These are phyloP conservation scores for Boletellus ananiceps DNA, from an alignment of 768 basidiomycete species.

Conservation along the genomic window DNA sequence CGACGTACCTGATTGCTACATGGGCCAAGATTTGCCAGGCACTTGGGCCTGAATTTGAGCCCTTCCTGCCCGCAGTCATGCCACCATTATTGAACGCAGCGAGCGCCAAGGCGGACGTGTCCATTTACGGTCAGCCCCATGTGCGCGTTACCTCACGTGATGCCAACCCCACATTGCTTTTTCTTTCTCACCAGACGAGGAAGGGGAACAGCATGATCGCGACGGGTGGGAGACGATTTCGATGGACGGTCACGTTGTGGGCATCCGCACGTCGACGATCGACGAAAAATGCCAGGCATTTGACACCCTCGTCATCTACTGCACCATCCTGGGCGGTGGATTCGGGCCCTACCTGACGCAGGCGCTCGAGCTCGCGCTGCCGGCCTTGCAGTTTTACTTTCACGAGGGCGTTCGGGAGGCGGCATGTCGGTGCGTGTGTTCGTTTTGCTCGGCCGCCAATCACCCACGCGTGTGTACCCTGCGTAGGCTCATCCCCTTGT, in stretches of 20 bases:
- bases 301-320: constrained; percentile 80
- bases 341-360: constrained; percentile 74
- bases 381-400: constrained; percentile 70
- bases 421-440: constrained; percentile 55
- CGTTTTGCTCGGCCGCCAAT: no score
- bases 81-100: constrained; percentile 72
- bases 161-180: not conserved
- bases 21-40: constrained; percentile 90
- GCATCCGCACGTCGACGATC: constrained; percentile 73
- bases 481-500: constrained; percentile 63
- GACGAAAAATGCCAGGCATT: constrained; percentile 89
- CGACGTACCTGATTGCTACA: constrained; percentile 76
- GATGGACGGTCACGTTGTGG: constrained; percentile 72
- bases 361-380: constrained; percentile 66
- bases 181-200: constrained; percentile 41
- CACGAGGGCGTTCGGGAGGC: constrained; percentile 84
- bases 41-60: constrained; percentile 79
- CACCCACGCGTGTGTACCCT: not conserved
- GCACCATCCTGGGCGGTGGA: constrained; percentile 56
- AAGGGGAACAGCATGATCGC: constrained; percentile 50
- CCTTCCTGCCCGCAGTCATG: constrained; percentile 82
- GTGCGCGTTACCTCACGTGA: not conserved
- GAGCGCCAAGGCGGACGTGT: constrained; percentile 74
- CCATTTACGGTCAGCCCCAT: constrained; percentile 52
- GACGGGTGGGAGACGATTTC: constrained; percentile 78